Base-by-base conservation (phyloP, 441 rosid species). In the Pelargonium australe region DNA sequence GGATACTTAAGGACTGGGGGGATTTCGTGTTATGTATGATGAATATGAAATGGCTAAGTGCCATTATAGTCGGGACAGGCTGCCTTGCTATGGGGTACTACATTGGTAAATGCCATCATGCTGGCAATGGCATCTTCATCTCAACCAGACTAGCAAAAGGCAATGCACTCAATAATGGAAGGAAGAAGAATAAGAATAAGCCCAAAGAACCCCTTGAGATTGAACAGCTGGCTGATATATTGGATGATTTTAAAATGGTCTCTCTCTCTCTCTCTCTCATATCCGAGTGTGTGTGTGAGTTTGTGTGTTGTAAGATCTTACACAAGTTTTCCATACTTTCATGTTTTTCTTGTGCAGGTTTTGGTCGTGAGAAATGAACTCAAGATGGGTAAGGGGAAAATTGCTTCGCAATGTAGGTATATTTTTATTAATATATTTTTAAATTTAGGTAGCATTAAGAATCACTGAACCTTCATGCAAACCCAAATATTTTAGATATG, bases 301-400 rank as follows among this genome's bases (percentile, higher is more conserved):
- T 4, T 7, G 41, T 37, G 41, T 37, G 25, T 55, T 2, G 17
- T 11, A 55, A 55, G 62, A 55, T 20, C 0, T 55, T 17, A 68
- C 47, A 64, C 74, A 64, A 49, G 20, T 58, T 63, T 64, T 53
- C 70, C 49, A 0, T 61, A 19, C 19, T 37, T 68, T 67, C 7
- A 1, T 41, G 20, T 66, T 58, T 43, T 65, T 7, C 68, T 5
- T 73, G 25, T 75, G 63, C 78, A 91, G 97, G 90, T 89, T 65
- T 85, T 94, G 85, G 92, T 91, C 72, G 99, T 91, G 74, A 84
- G 97, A 73, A 91, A 88, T 73, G 97, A 94, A 83, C 91, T 94
- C 68, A 94, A 90, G 87, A 94, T 91, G 99, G 97, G 99, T 63
- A 91, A 94, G 81, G 99, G 99, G 62, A 94, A 94, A 86, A 90